phyloP scores from a whole-genome alignment of 108 stramenopile species.

The Aurantiochytrium sp. region DNA sequence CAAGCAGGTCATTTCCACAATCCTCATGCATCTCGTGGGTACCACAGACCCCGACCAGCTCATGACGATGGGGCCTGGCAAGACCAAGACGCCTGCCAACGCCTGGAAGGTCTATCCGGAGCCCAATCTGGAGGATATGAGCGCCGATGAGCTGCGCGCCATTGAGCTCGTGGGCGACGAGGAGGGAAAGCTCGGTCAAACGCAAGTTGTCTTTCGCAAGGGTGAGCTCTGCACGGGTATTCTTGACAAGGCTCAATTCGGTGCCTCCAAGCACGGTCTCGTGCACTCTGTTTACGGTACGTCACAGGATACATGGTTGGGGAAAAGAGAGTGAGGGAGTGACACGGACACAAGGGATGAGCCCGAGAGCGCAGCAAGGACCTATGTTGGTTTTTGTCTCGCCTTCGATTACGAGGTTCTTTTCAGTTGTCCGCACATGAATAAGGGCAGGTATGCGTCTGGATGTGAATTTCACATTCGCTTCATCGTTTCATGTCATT shows the following conservation, averaged over 20 bases:
- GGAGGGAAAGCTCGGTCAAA: background rate
- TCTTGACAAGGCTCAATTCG: constrained; percentile 93
- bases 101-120: background rate
- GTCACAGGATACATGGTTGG: background rate
- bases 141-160: background rate
- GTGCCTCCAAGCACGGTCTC: constrained; percentile 66
- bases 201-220: constrained; percentile 70
- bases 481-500: background rate
- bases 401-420: background rate
- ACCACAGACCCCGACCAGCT: background rate
- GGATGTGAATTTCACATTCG: background rate
- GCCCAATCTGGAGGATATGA: background rate
- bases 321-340: background rate
- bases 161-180: constrained; percentile 66
- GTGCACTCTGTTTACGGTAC: constrained; percentile 80
- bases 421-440: background rate
- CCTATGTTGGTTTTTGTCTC: background rate
- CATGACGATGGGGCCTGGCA: constrained; percentile 60
- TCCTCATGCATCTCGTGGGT: constrained; percentile 27
- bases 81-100: constrained; percentile 75
- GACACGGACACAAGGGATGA: background rate
- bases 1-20: constrained; percentile 80
- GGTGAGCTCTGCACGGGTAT: constrained; percentile 87
- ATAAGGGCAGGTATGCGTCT: background rate
- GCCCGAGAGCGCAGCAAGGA: too few relatives aligned